Evolutionary conservation across 805 yeast genomes (phyloP), one percentile per base, ranked within the genome.

Genomic region (Blastobotrys chiropterorum): DNA sequence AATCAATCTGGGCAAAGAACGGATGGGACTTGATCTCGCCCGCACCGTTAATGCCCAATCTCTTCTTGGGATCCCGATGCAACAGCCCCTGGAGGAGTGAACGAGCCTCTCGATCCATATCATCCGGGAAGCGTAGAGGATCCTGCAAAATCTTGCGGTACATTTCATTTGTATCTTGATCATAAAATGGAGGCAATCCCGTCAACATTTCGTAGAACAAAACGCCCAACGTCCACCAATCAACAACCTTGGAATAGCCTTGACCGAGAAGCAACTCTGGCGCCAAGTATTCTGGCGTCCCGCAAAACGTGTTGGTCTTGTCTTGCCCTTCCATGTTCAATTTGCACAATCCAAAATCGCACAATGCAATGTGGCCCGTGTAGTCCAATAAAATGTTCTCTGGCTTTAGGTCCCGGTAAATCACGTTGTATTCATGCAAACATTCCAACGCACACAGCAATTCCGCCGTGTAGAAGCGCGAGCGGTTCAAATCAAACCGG

Each of bases 181-280:
- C 98, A 67, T 89, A 94, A 67, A 89, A 94, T 40, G 99, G 99
- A 3, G 99, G 99, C 59, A 94, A 76, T 0, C 98, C 97, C 1
- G 97, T 90, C 55, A 94, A 74, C 99, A 94, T 94, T 65, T 92
- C 99, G 67, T 89, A 94, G 44, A 94, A 73, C 50, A 94, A 74
- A 15, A 92, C 90, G 42, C 99, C 99, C 60, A 94, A 74, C 1
- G 99, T 94, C 99, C 99, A 94, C 92, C 97, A 94, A 69, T 94
- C 99, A 19, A 94, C 98, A 7, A 86, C 85, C 67, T 96, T 83
- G 1, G 98, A 90, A 69, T 94, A 94, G 1, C 98, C 98, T 66
- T 87, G 90, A 47, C 95, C 94, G 61, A 90, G 73, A 47, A 94
- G 73, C 59, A 94, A 74, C 69, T 94, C 99, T 0, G 99, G 99